Percentiles rank a stretch among this genome's conserved stretches.
phyloP scores from a whole-genome alignment of 495 filamentous ascomycete genomes.

The Beverwykella pulmonaria region DNA sequence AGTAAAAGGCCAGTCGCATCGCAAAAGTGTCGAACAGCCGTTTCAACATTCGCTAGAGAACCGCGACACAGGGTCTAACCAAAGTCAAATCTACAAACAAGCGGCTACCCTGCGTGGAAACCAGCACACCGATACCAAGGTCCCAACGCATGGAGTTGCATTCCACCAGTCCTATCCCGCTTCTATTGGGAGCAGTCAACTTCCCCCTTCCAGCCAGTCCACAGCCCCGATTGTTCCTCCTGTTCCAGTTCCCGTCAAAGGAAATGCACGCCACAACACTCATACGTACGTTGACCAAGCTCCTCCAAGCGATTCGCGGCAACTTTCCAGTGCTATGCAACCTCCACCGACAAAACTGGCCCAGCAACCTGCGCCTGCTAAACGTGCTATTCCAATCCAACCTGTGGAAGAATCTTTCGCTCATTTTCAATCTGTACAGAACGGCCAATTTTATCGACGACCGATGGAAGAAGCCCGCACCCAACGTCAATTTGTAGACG shows the following conservation, averaged over 20 bases:
- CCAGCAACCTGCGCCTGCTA: background rate
- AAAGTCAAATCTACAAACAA: background rate
- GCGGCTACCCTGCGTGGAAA: background rate
- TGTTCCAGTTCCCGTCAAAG: background rate
- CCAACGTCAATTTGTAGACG: background rate
- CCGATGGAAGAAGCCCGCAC: background rate
- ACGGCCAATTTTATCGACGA: no score
- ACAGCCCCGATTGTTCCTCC: background rate
- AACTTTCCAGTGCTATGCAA: background rate
- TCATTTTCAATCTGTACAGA: background rate
- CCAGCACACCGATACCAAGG: conserved; percentile 1
- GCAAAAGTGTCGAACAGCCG: background rate
- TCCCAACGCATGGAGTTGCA: background rate
- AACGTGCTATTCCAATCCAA: background rate
- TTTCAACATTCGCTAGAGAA: background rate
- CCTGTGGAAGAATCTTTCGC: background rate
- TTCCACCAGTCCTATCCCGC: background rate
- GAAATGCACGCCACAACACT: background rate
- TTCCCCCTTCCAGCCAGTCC: background rate
- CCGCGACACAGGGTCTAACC: background rate
- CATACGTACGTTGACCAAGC: background rate
- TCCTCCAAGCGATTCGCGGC: background rate
- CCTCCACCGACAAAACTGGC: background rate
- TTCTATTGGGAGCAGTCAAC: background rate
- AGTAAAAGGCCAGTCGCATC: background rate